Conservation (phyloP, 257 asterid species). For the Jasminum sambac region DNA sequence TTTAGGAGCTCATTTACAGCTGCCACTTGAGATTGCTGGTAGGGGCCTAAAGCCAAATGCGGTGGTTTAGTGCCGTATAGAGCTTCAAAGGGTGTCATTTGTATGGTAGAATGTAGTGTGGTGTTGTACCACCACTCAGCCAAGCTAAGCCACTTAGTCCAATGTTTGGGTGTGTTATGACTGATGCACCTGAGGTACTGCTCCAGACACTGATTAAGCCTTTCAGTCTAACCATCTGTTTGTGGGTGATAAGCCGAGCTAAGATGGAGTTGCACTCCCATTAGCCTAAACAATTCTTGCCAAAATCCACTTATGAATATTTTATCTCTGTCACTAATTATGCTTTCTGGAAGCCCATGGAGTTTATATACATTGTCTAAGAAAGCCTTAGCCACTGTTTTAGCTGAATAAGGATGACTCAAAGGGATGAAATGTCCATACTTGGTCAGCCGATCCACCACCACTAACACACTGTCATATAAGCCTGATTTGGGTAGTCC, state of each 20-base stretch:
- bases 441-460: too few species aligned
- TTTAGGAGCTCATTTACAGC: not conserved
- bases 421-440: too few species aligned
- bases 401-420: too few species aligned
- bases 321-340: slow-evolving; percentile 4
- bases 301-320: not conserved
- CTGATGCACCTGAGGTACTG: slow-evolving; percentile 4
- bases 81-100: slow-evolving; percentile 2
- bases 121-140: slow-evolving; percentile 23
- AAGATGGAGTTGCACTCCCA: too few species aligned
- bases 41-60: accelerated
- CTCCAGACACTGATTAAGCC: too few species aligned
- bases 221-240: too few species aligned
- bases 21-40: not conserved
- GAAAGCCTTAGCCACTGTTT: too few species aligned
- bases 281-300: not conserved
- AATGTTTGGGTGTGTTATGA: not conserved
- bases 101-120: not conserved
- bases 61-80: not conserved
- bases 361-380: too few species aligned
- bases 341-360: accelerated
- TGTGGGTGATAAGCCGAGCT: too few species aligned
- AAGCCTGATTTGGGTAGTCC: not conserved
- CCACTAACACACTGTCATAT: not conserved
- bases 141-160: not conserved